Conservation (phyloP, 306 rosid genomes). For the Fagus crenata region DNA sequence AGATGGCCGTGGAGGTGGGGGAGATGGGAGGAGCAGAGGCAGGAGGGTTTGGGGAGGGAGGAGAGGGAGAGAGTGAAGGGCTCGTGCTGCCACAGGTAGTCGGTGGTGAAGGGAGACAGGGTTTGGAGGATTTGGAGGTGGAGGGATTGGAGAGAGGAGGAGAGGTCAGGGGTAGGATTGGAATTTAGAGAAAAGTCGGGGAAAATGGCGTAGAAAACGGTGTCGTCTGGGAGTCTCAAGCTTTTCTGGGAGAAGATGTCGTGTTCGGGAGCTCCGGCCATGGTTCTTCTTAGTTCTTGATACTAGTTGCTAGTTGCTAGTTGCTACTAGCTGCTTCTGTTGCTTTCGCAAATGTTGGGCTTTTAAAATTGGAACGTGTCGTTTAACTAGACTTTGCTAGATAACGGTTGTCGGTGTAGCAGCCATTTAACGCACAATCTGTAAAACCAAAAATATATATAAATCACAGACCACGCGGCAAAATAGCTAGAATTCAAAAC, state of each 20-base stretch:
- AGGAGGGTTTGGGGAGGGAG: constrained; percentile 45
- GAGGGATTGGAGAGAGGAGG: constrained; percentile 62
- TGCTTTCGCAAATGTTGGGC: too few species aligned
- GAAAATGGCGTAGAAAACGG: constrained; percentile 79
- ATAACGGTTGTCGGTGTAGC: too few species aligned
- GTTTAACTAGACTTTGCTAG: too few species aligned
- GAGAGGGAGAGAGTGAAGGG: constrained; percentile 72
- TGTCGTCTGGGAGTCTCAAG: constrained; percentile 62
- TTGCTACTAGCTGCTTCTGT: too few species aligned
- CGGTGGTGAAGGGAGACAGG: constrained; percentile 52
- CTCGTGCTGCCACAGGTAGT: constrained; percentile 87
- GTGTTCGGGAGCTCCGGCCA: constrained; percentile 15
- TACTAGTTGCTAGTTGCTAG: too few species aligned
- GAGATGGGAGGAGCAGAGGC: constrained; percentile 54
- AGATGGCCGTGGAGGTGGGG: constrained; percentile 89
- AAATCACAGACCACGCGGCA: too few species aligned
- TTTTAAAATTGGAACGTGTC: too few species aligned
- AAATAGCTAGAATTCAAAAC: too few species aligned
- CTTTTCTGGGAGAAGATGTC: constrained; percentile 40
- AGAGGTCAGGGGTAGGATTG: constrained; percentile 12
- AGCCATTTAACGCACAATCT: too few species aligned
- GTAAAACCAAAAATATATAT: too few species aligned
- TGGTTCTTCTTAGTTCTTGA: neutral
- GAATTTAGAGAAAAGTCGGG: constrained; percentile 42
- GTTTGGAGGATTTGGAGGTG: constrained; percentile 68